Conservation (phyloP, 73 alveolate species). For the Chromera velia region DNA sequence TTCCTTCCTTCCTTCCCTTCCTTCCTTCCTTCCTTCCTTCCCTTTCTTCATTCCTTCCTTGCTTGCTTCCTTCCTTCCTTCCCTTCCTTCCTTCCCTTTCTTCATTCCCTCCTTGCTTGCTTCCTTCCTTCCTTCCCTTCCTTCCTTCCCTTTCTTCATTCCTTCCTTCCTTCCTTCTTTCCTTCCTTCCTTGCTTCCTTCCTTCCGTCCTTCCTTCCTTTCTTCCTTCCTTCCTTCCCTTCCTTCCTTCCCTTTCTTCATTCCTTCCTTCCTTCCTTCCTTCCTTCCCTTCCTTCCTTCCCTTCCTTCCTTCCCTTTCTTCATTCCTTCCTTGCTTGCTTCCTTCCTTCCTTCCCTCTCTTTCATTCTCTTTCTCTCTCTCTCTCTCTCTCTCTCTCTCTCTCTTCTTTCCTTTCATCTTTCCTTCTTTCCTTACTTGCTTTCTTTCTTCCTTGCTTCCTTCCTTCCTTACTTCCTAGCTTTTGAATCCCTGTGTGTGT, state of each 20-base stretch:
- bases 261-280: conserved; percentile 12
- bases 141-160: conserved; percentile 4
- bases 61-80: conserved; percentile 1
- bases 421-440: too few species aligned
- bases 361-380: not conserved
- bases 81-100: conserved; percentile 5
- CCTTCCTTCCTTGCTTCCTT: conserved; percentile 11
- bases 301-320: conserved; percentile 3
- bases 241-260: conserved; percentile 9
- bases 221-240: conserved; percentile 12
- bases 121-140: conserved; percentile 6
- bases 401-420: conserved; percentile 8
- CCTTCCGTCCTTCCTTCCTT: conserved; percentile 15
- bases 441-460: conserved; percentile 7
- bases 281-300: conserved; percentile 8
- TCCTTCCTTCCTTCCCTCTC: conserved; percentile 7
- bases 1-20: conserved; percentile 11
- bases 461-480: conserved; percentile 11
- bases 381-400: not conserved
- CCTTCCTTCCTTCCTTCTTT: conserved; percentile 9
- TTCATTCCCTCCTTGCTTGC: conserved; percentile 1
- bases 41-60: conserved; percentile 7
- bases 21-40: conserved; percentile 4
- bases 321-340: conserved; percentile 1
- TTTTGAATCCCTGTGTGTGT: too few species aligned